phyloP scores from a whole-genome alignment of 257 asterid species.

The Verbena officinalis region DNA sequence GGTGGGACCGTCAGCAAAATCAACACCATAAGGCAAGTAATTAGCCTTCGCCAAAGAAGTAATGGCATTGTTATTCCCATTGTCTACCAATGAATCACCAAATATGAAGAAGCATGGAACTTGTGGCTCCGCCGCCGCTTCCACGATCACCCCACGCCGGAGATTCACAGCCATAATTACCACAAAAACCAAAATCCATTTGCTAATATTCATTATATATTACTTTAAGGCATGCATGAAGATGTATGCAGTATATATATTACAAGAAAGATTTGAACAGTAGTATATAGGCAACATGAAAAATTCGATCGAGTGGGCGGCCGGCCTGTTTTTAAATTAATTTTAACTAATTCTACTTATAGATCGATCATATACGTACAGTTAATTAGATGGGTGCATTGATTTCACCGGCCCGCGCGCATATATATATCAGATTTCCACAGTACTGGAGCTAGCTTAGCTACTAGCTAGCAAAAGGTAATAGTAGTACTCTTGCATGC shows the following conservation, averaged over 20 bases:
- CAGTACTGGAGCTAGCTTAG: too few relatives aligned
- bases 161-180: slow-evolving; percentile 20
- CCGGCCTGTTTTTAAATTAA: too few relatives aligned
- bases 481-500: too few relatives aligned
- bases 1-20: slow-evolving; percentile 59
- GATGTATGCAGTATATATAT: slow-evolving; percentile 18
- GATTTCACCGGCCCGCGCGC: slow-evolving; percentile 51
- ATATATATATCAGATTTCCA: too few relatives aligned
- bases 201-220: slow-evolving; percentile 29
- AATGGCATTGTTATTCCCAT: slow-evolving; percentile 68
- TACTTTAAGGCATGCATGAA: slow-evolving; percentile 17
- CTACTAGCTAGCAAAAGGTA: too few relatives aligned
- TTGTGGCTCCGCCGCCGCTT: slow-evolving; percentile 42
- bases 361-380: too few relatives aligned
- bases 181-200: slow-evolving; percentile 28
- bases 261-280: slow-evolving; percentile 18
- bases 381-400: slow-evolving; percentile 46
- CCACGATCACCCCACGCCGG: background rate
- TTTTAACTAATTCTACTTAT: slow-evolving; percentile 22
- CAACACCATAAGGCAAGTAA: slow-evolving; percentile 70
- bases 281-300: too few relatives aligned
- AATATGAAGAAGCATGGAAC: slow-evolving; percentile 71
- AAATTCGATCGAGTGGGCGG: too few relatives aligned
- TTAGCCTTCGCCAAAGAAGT: slow-evolving; percentile 63
- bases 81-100: slow-evolving; percentile 74